Evolutionary conservation across 2,329 filamentous ascomycete species (phyloP).

Genomic region (Neonectria faginata): DNA sequence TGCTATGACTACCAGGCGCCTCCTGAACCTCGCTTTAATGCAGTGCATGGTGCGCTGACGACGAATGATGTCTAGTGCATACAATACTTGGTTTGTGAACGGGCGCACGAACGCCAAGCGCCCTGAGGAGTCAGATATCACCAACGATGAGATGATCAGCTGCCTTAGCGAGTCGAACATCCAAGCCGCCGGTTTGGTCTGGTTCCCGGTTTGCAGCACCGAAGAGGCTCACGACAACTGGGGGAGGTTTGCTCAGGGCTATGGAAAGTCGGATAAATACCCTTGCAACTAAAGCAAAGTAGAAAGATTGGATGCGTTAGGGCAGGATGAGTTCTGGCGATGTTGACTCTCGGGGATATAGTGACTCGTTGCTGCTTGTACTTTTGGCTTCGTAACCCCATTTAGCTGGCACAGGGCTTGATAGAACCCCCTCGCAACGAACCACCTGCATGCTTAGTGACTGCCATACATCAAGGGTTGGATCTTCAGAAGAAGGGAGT

Average conservation of each 20-base stretch:
- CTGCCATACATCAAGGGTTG: background rate
- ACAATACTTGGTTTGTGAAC: slow-evolving; percentile 15
- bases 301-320: background rate
- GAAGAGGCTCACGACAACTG: slow-evolving; percentile 19
- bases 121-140: slow-evolving; percentile 9
- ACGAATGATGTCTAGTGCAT: background rate
- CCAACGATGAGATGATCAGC: slow-evolving; percentile 1
- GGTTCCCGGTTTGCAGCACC: background rate
- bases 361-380: background rate
- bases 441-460: background rate
- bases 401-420: background rate
- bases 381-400: background rate
- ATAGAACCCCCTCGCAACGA: background rate
- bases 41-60: background rate
- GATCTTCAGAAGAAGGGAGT: background rate
- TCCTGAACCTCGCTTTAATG: background rate
- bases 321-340: background rate
- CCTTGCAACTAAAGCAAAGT: slow-evolving; percentile 20
- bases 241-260: background rate
- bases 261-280: slow-evolving; percentile 9
- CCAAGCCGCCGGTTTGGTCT: slow-evolving; percentile 12
- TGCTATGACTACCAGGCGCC: slow-evolving; percentile 13
- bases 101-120: slow-evolving; percentile 1
- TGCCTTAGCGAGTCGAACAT: slow-evolving; percentile 7
- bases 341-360: background rate